phyloP scores from a whole-genome alignment of 1,139 yeast genomes.

The Dujonia santamariae region DNA sequence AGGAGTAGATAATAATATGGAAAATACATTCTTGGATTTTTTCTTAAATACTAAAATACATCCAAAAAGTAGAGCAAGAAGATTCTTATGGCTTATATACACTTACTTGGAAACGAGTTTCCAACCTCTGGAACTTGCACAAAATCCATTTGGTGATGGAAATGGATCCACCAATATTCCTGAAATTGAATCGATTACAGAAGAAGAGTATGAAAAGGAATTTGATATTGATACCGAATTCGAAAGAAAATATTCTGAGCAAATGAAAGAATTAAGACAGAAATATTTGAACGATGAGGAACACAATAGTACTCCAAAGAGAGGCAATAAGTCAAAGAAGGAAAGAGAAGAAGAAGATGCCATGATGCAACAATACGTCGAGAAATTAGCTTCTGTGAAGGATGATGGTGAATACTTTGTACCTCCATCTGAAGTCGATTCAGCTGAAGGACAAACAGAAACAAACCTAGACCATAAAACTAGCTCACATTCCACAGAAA shows the following conservation, averaged over 20 bases:
- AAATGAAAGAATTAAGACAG: conserved; percentile 62
- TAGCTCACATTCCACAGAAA: no score
- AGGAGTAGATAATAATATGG: conserved; percentile 11
- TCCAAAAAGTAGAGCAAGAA: conserved; percentile 63
- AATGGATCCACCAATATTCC: conserved; percentile 41
- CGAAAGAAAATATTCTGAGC: conserved; percentile 70
- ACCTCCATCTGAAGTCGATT: no score
- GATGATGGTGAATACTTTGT: no score
- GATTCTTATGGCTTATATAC: conserved; percentile 83
- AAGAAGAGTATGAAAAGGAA: conserved; percentile 28
- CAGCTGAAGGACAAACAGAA: no score
- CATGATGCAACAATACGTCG: background rate
- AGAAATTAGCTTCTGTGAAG: no score
- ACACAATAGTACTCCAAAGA: conserved; percentile 30
- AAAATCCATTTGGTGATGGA: conserved; percentile 62
- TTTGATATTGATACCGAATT: conserved; percentile 70
- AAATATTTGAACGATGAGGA: conserved; percentile 52
- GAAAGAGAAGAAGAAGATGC: conserved; percentile 20
- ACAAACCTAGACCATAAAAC: no score
- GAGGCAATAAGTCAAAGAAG: conserved; percentile 31
- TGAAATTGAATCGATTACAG: conserved; percentile 36
- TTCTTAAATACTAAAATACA: conserved; percentile 52
- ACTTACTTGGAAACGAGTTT: conserved; percentile 74
- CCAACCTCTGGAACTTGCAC: conserved; percentile 45
- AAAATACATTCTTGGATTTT: conserved; percentile 55